Conservation (phyloP, 2,329 filamentous ascomycete genomes). For the Verticillium nubilum region DNA sequence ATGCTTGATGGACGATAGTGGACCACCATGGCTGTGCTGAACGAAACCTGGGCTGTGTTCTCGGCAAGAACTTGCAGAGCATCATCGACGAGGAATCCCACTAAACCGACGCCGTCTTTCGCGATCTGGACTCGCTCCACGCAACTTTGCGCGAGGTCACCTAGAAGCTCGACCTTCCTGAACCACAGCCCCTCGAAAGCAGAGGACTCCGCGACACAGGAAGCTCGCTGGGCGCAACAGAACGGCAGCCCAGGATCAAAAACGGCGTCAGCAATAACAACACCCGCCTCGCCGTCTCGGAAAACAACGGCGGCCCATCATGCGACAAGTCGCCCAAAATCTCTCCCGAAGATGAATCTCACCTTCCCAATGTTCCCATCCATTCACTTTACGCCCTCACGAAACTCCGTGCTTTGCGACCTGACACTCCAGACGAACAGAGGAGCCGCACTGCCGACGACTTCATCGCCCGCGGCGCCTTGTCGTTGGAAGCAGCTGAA, state of each 20-base stretch:
- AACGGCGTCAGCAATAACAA: background rate
- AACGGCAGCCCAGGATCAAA: background rate
- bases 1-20: conserved; percentile 33
- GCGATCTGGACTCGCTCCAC: conserved; percentile 11
- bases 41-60: conserved; percentile 28
- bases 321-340: conserved; percentile 17
- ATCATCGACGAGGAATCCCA: conserved; percentile 34
- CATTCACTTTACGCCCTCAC: conserved; percentile 32
- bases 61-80: conserved; percentile 35
- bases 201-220: conserved; percentile 1
- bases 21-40: conserved; percentile 33
- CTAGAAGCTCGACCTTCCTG: conserved; percentile 6
- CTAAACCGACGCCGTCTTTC: conserved; percentile 15
- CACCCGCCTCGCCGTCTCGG: conserved; percentile 2
- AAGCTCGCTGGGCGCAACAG: conserved; percentile 1
- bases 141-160: conserved; percentile 7
- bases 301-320: conserved; percentile 10
- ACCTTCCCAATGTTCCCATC: conserved; percentile 30
- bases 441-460: conserved; percentile 16
- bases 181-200: conserved; percentile 6
- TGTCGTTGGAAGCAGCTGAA: conserved; percentile 42
- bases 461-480: conserved; percentile 30
- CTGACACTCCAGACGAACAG: conserved; percentile 21
- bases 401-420: conserved; percentile 26
- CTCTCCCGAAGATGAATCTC: conserved; percentile 22